phyloP scores from a whole-genome alignment of 116 monocot species.

The Cymodocea nodosa region DNA sequence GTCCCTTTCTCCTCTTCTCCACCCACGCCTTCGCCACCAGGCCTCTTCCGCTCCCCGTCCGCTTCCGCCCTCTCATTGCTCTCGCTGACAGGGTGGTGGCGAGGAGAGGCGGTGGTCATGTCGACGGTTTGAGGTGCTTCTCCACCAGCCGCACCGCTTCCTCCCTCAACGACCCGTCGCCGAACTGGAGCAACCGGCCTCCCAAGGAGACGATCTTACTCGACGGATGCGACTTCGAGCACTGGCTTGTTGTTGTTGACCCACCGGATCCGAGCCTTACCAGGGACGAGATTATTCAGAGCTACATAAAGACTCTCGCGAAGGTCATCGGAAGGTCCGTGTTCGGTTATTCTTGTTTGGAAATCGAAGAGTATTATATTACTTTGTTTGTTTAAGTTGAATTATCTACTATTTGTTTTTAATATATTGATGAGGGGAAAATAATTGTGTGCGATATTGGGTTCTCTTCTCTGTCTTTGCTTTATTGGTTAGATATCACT shows the following conservation, averaged over 20 bases:
- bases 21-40: conserved; percentile 7
- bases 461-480: background rate
- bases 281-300: conserved; percentile 76
- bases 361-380: no score
- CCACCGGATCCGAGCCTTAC: conserved; percentile 53
- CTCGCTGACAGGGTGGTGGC: conserved; percentile 4
- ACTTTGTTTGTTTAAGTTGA: background rate
- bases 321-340: conserved; percentile 62
- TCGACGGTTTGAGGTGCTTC: conserved; percentile 24
- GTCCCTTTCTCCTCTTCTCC: conserved; percentile 9
- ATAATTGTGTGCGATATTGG: background rate
- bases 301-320: conserved; percentile 77
- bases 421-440: background rate
- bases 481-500: no score
- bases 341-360: background rate
- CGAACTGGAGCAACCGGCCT: conserved; percentile 84
- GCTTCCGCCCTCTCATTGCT: conserved; percentile 10
- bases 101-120: background rate
- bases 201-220: conserved; percentile 90
- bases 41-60: background rate
- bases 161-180: conserved; percentile 64
- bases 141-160: conserved; percentile 55
- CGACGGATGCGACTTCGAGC: conserved; percentile 94
- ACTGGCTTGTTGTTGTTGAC: conserved; percentile 90
- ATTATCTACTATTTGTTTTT: background rate